Evolutionary conservation across 208 protist genomes (phyloP).

Genomic region (Crithidia acanthocephali): DNA sequence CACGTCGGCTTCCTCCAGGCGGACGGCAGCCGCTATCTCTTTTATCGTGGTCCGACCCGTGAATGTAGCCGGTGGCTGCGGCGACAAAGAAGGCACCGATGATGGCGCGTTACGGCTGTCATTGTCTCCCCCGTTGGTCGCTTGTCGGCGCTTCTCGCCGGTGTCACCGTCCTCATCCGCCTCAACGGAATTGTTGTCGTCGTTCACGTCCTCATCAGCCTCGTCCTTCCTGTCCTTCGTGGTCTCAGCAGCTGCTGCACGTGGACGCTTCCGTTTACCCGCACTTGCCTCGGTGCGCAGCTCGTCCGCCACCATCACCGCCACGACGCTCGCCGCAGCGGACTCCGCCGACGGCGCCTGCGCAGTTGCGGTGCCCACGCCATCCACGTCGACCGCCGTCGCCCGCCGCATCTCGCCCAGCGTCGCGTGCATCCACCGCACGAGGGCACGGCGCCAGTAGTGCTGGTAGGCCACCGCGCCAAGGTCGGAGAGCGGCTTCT

Average conservation of each 20-base stretch:
- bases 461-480: slow-evolving; percentile 92
- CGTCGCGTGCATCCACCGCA: slow-evolving; percentile 64
- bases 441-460: slow-evolving; percentile 85
- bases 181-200: neutral
- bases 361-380: neutral
- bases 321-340: neutral
- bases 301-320: neutral
- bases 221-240: neutral
- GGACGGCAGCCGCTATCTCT: slow-evolving; percentile 62
- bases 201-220: neutral
- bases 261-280: slow-evolving; percentile 13
- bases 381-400: slow-evolving; percentile 15
- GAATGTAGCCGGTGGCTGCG: neutral
- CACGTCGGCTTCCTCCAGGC: slow-evolving; percentile 83
- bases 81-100: too few relatives aligned
- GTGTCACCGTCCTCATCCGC: too few relatives aligned
- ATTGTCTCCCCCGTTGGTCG: too few relatives aligned
- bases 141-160: neutral
- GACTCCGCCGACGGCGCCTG: neutral
- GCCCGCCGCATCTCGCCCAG: slow-evolving; percentile 24
- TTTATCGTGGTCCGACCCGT: slow-evolving; percentile 34
- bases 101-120: too few relatives aligned
- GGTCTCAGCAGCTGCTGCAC: neutral
- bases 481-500: slow-evolving; percentile 99
- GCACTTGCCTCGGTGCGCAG: neutral